Percentiles rank a stretch among this genome's conserved stretches.
Conservation (phyloP, 768 basidiomycete species). For the Gautieria morchelliformis region DNA sequence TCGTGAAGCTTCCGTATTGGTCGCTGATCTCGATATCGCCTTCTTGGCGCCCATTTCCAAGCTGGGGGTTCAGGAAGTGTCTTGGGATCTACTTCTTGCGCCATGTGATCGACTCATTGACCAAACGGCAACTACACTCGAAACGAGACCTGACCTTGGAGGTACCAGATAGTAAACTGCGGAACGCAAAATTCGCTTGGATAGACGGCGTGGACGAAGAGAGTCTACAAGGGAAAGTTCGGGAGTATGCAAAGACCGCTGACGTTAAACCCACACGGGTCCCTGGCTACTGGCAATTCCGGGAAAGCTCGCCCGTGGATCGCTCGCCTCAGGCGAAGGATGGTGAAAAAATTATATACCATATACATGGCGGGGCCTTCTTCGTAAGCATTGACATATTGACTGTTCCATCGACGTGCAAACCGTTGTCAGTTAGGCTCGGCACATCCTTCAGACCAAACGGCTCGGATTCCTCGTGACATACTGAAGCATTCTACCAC, state of each 20-base stretch:
- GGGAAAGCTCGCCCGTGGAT: slow-evolving; percentile 26
- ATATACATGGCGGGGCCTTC: slow-evolving; percentile 33
- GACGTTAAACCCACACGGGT: slow-evolving; percentile 33
- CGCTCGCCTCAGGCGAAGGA: slow-evolving; percentile 28
- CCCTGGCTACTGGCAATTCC: slow-evolving; percentile 51
- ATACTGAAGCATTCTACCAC: slow-evolving; percentile 35
- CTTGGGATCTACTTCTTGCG: not conserved
- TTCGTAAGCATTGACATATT: not conserved
- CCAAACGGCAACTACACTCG: not conserved
- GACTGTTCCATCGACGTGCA: not conserved
- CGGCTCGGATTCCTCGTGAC: slow-evolving; percentile 35
- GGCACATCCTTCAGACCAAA: slow-evolving; percentile 45
- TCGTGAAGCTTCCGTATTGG: slow-evolving; percentile 2
- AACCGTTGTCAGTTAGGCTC: slow-evolving; percentile 18
- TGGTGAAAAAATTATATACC: slow-evolving; percentile 50
- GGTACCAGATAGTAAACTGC: not conserved
- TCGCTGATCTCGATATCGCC: not conserved
- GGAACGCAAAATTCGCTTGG: slow-evolving; percentile 23
- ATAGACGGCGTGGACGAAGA: slow-evolving; percentile 30
- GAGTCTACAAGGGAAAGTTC: slow-evolving; percentile 35
- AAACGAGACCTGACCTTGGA: not conserved
- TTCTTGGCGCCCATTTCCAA: not conserved
- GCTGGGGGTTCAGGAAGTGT: not conserved
- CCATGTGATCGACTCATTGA: not conserved
- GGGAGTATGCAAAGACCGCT: slow-evolving; percentile 30